These are phyloP conservation scores for Ceratobasidium sp. DNA, from an alignment of 1,284 basidiomycete genomes.

Conservation along the genomic window DNA sequence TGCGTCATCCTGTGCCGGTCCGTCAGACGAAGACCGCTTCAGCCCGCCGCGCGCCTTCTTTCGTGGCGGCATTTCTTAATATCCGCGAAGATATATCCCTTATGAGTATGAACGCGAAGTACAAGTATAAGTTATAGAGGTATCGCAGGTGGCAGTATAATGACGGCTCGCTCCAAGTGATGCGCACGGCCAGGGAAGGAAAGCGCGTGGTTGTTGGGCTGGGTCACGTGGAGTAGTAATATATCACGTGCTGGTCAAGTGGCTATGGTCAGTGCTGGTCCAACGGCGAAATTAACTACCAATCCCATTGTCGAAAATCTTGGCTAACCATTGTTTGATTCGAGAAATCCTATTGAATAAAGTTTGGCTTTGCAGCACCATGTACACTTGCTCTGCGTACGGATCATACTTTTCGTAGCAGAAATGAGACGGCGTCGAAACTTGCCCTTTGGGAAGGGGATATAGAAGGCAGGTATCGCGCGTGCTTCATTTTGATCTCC, in stretches of 20 bases:
- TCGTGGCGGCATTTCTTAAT: slow-evolving; percentile 20
- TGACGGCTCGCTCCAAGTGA: slow-evolving; percentile 11
- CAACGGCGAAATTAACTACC: neutral
- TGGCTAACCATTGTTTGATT: no score
- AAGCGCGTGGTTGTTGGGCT: slow-evolving; percentile 30
- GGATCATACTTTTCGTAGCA: no score
- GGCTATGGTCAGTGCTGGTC: neutral
- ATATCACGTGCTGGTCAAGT: slow-evolving; percentile 1
- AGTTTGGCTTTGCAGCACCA: no score
- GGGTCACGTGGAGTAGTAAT: slow-evolving; percentile 29
- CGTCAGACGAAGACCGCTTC: slow-evolving; percentile 33
- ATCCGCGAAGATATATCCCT: neutral
- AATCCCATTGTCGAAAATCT: no score
- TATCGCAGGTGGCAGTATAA: slow-evolving; percentile 16
- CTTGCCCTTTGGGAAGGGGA: no score
- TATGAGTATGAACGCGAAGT: neutral
- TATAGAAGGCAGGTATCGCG: no score
- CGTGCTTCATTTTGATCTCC: no score
- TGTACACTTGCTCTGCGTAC: no score
- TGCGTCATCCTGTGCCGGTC: neutral
- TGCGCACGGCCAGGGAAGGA: slow-evolving; percentile 18
- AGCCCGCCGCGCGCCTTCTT: slow-evolving; percentile 19
- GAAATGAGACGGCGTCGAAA: no score
- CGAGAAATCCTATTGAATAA: no score
- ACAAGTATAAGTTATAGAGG: neutral